Percentiles rank a stretch among this genome's conserved stretches.
These are phyloP conservation scores for Penicillium diatomitis DNA, from an alignment of 495 filamentous ascomycete genomes.

Conservation along the genomic window DNA sequence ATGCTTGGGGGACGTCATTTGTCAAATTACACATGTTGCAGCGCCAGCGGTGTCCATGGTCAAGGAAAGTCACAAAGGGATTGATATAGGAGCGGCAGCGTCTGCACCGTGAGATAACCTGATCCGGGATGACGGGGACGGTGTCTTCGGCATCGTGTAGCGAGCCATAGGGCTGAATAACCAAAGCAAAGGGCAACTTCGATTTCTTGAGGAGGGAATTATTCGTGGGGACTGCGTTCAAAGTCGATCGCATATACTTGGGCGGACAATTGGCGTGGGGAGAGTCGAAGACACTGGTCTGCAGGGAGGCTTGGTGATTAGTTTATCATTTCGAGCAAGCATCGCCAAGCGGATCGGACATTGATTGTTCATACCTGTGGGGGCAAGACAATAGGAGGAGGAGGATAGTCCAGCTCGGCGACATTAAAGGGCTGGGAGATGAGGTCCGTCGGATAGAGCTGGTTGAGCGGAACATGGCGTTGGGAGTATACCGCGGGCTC, in stretches of 20 bases:
- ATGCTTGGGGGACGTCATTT: slow-evolving; percentile 96
- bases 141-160: slow-evolving; percentile 88
- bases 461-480: slow-evolving; percentile 60
- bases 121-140: slow-evolving; percentile 87
- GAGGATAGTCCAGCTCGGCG: slow-evolving; percentile 82
- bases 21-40: slow-evolving; percentile 99
- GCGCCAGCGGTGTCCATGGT: slow-evolving; percentile 94
- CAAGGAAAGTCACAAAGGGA: slow-evolving; percentile 90
- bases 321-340: slow-evolving; percentile 9
- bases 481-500: slow-evolving; percentile 42
- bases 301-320: slow-evolving; percentile 11
- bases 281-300: slow-evolving; percentile 89
- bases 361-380: slow-evolving; percentile 62
- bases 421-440: slow-evolving; percentile 90
- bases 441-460: slow-evolving; percentile 84
- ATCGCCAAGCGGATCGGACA: background rate
- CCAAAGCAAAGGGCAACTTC: slow-evolving; percentile 85
- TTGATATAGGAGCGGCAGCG: slow-evolving; percentile 97
- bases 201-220: slow-evolving; percentile 92
- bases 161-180: slow-evolving; percentile 90
- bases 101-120: slow-evolving; percentile 92
- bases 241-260: slow-evolving; percentile 90
- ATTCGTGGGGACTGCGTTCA: slow-evolving; percentile 88
- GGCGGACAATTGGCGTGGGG: slow-evolving; percentile 86
- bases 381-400: slow-evolving; percentile 83